These are phyloP conservation scores for Kodamaea nitidulidarum DNA, from an alignment of 805 yeast species.

Conservation along the genomic window DNA sequence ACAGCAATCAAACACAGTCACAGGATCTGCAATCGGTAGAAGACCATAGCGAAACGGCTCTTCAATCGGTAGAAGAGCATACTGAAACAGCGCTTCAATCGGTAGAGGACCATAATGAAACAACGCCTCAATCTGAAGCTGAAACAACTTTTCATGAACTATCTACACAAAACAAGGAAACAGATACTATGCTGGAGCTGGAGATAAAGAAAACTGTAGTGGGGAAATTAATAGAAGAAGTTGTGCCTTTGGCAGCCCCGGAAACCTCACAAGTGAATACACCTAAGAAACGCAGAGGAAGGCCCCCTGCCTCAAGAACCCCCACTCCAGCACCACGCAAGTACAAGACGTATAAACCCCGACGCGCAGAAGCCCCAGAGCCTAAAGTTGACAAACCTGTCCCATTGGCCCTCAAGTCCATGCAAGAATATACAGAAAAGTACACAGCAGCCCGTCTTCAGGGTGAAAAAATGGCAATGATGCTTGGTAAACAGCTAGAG, in stretches of 20 bases:
- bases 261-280: not conserved
- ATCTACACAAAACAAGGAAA: too few species aligned
- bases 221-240: not conserved
- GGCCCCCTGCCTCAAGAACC: not conserved
- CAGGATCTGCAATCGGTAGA: not conserved
- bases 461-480: not conserved
- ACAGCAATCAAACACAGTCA: too few species aligned
- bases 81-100: too few species aligned
- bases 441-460: slow-evolving; percentile 1
- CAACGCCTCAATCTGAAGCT: not conserved
- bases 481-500: slow-evolving; percentile 12
- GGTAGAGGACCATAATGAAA: too few species aligned
- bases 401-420: slow-evolving; percentile 10
- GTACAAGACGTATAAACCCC: not conserved
- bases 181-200: too few species aligned
- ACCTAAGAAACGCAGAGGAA: not conserved
- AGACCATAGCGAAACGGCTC: not conserved
- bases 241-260: not conserved
- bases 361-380: not conserved
- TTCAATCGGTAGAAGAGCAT: too few species aligned
- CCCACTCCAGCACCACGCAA: slow-evolving; percentile 1
- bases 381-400: slow-evolving; percentile 6
- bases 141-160: too few species aligned
- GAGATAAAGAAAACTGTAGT: not conserved
- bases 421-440: slow-evolving; percentile 8